These are phyloP conservation scores for Ophiosphaerella narmari DNA, from an alignment of 2,329 filamentous ascomycete genomes.

Conservation along the genomic window DNA sequence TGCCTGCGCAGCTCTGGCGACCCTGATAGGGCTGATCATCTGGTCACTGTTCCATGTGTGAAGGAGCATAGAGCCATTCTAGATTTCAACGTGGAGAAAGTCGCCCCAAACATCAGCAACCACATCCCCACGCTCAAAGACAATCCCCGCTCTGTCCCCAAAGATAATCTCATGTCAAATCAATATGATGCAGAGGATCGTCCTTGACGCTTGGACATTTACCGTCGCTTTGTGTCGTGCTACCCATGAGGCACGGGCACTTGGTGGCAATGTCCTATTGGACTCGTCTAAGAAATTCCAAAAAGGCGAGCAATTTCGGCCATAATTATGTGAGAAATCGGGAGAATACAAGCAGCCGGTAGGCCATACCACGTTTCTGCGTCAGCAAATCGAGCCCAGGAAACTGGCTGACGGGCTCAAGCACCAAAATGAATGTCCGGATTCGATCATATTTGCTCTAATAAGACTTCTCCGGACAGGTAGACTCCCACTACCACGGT, in stretches of 20 bases:
- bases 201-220: background rate
- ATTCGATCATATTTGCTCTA: background rate
- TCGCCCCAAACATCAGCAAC: constrained; percentile 15
- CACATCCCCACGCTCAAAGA: constrained; percentile 6
- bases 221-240: background rate
- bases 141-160: constrained; percentile 6
- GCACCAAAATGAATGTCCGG: constrained; percentile 7
- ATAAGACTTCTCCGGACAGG: constrained; percentile 1
- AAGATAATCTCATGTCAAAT: background rate
- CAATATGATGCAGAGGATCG: background rate
- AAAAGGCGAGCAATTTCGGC: constrained; percentile 1
- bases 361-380: constrained; percentile 20
- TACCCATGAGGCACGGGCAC: constrained; percentile 5
- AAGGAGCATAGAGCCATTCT: constrained; percentile 4
- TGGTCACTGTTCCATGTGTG: constrained; percentile 1
- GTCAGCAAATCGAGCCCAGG: constrained; percentile 27
- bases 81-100: constrained; percentile 3
- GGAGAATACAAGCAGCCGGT: constrained; percentile 14
- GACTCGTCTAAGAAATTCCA: constrained; percentile 11
- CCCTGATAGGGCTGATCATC: background rate
- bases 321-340: constrained; percentile 1
- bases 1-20: background rate
- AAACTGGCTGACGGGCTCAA: constrained; percentile 8
- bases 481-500: constrained; percentile 4
- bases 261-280: constrained; percentile 8